A percentile compares a stretch with the other conserved stretches of the same genome.
Conservation (phyloP, 768 basidiomycete species). For the Cubamyces sp. region DNA sequence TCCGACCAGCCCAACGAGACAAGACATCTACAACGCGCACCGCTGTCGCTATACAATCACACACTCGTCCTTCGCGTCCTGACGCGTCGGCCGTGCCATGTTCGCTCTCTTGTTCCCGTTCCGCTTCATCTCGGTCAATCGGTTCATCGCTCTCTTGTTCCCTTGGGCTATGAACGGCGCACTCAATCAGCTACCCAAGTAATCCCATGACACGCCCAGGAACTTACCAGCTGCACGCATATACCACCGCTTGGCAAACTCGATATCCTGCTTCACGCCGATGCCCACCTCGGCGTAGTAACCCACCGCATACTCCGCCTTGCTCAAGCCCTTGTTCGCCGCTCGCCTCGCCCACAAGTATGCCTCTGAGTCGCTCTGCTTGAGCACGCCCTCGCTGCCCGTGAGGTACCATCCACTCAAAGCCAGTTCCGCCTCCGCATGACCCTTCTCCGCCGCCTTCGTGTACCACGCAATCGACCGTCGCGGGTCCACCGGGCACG, state of each 20-base stretch:
- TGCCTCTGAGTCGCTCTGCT: constrained; percentile 98
- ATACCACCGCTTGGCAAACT: constrained; percentile 98
- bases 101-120: constrained; percentile 79
- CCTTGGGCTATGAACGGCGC: constrained; percentile 71
- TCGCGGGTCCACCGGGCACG: constrained; percentile 90
- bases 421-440: constrained; percentile 93
- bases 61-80: constrained; percentile 94
- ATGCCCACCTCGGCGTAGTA: constrained; percentile 99
- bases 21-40: background rate
- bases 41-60: constrained; percentile 62
- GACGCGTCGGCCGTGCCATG: constrained; percentile 84
- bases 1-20: background rate
- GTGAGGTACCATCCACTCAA: constrained; percentile 99
- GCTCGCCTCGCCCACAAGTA: constrained; percentile 97
- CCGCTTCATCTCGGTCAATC: constrained; percentile 94
- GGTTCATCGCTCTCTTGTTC: constrained; percentile 97
- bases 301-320: constrained; percentile 98
- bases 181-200: background rate
- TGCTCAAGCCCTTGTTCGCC: constrained; percentile 94
- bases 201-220: background rate
- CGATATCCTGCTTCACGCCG: constrained; percentile 93
- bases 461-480: constrained; percentile 99
- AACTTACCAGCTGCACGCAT: constrained; percentile 95
- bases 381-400: constrained; percentile 91
- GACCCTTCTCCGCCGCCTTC: constrained; percentile 95